Conservation (phyloP, 164 flowering plant genomes). For the Tinospora cordifolia region DNA sequence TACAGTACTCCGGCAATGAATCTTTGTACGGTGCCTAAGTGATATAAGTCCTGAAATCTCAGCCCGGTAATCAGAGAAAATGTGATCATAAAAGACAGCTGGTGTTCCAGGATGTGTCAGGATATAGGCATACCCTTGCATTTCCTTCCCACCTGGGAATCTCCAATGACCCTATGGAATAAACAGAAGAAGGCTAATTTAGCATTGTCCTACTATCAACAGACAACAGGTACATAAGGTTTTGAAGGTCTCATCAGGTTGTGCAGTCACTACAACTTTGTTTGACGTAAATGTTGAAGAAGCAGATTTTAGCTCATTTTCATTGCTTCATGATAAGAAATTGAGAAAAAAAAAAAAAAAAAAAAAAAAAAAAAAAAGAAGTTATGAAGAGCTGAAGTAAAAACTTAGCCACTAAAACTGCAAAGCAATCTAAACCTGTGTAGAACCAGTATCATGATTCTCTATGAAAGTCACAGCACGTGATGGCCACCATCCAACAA, state of each 20-base stretch:
- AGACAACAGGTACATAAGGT: constrained; percentile 1
- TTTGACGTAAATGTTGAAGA: not conserved
- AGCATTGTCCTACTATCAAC: not conserved
- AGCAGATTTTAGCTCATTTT: not conserved
- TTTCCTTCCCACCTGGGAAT: constrained; percentile 92
- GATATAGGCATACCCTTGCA: constrained; percentile 98
- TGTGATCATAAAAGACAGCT: constrained; percentile 80
- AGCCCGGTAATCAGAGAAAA: constrained; percentile 51
- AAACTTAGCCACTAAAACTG: not conserved
- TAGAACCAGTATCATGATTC: constrained; percentile 98
- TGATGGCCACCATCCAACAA: constrained; percentile 99
- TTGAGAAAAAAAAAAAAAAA: no score
- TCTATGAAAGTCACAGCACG: constrained; percentile 98
- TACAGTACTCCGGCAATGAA: constrained; percentile 83
- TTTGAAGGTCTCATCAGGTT: not conserved
- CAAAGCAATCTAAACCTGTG: constrained; percentile 57
- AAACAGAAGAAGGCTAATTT: constrained; percentile 5
- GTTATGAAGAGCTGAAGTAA: not conserved
- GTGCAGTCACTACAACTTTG: not conserved
- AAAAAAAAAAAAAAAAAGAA: no score
- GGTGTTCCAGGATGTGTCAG: constrained; percentile 99
- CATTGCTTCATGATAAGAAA: not conserved
- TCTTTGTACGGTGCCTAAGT: constrained; percentile 56
- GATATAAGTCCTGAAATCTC: constrained; percentile 64
- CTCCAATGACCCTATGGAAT: constrained; percentile 93